A percentile compares a stretch with the other conserved stretches of the same genome.
Evolutionary conservation across 495 filamentous ascomycete genomes (phyloP).

Genomic region (Aspergillus incahuasiensis): DNA sequence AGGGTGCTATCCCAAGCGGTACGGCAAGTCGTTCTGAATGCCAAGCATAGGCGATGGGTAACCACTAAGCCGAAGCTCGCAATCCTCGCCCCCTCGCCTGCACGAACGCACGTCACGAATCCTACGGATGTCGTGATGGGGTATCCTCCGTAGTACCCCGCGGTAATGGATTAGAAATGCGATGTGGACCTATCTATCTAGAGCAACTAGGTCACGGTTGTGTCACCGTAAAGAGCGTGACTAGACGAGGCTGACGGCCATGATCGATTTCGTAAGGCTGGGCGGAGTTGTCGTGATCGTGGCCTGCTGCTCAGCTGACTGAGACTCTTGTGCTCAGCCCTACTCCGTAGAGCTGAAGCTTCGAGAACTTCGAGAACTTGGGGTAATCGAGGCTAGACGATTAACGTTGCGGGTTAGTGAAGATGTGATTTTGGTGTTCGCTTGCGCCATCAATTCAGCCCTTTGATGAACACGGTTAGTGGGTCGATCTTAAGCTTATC

Average conservation of each 20-base stretch:
- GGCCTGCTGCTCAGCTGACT: background rate
- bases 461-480: no score
- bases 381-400: background rate
- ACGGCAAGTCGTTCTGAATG: no score
- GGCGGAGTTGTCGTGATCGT: slow-evolving; percentile 2
- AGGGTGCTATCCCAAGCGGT: no score
- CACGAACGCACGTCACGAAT: background rate
- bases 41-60: no score
- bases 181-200: background rate
- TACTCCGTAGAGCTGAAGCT: no score
- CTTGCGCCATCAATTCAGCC: slow-evolving; percentile 3
- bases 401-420: background rate
- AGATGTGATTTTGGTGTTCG: background rate
- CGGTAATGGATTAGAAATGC: background rate
- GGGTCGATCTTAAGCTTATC: slow-evolving; percentile 21
- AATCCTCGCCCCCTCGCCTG: background rate
- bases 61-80: background rate
- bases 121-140: background rate
- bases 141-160: background rate
- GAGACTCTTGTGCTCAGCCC: no score
- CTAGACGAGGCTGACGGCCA: background rate
- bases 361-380: no score
- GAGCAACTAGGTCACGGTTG: background rate
- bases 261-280: background rate
- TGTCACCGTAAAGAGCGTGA: background rate